These are phyloP conservation scores for Uromyces viciae-fabae DNA, from an alignment of 1,284 basidiomycete species.

Conservation along the genomic window DNA sequence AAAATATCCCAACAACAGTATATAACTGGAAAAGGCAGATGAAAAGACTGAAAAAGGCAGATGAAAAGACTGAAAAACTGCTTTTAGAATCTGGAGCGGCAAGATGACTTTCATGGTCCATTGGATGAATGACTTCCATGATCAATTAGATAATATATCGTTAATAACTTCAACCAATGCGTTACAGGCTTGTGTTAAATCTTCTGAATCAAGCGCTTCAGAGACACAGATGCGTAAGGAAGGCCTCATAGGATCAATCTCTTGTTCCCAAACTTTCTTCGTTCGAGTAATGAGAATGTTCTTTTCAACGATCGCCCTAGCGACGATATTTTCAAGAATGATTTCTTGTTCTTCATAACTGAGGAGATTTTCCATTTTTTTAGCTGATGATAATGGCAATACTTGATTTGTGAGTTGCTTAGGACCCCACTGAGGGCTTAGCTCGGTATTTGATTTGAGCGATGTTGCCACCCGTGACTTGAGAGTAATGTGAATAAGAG, in stretches of 20 bases:
- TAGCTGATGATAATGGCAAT: neutral
- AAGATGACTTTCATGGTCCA: too few relatives aligned
- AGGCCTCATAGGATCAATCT: constrained; percentile 33
- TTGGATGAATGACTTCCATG: too few relatives aligned
- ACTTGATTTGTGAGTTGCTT: constrained; percentile 13
- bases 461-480: neutral
- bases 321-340: constrained; percentile 34
- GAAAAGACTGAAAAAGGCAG: too few relatives aligned
- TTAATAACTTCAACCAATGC: constrained; percentile 27
- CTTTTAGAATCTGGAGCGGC: too few relatives aligned
- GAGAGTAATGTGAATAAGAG: constrained; percentile 35
- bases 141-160: constrained; percentile 4
- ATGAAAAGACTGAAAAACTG: too few relatives aligned
- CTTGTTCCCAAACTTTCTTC: constrained; percentile 46
- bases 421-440: constrained; percentile 10
- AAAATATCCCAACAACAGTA: too few relatives aligned
- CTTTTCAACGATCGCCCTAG: constrained; percentile 21
- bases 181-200: constrained; percentile 6
- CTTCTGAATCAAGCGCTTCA: constrained; percentile 9
- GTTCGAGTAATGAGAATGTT: constrained; percentile 30
- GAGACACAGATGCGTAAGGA: constrained; percentile 40
- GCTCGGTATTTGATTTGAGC: constrained; percentile 5
- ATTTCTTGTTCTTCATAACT: constrained; percentile 42
- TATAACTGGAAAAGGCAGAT: too few relatives aligned
- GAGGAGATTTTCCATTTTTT: neutral